These are phyloP conservation scores for Malassezia obtusa DNA, from an alignment of 1,284 basidiomycete genomes.

Conservation along the genomic window DNA sequence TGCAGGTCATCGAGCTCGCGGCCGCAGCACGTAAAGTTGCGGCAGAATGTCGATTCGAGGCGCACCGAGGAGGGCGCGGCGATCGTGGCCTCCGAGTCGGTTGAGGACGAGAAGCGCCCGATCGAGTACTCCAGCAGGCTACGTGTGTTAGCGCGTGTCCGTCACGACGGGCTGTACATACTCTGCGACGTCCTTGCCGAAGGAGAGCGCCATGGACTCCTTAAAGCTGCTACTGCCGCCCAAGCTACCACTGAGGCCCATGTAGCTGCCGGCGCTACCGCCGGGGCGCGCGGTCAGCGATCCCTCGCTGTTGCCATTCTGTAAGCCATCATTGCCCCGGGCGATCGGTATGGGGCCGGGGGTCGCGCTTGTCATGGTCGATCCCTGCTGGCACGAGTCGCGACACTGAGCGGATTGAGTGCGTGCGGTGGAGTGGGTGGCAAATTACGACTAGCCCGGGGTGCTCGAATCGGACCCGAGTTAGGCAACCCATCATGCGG, in stretches of 20 bases:
- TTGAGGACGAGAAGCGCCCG: slow-evolving; percentile 36
- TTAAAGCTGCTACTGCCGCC: slow-evolving; percentile 33
- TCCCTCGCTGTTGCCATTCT: not conserved
- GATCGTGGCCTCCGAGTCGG: slow-evolving; percentile 40
- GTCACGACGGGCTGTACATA: slow-evolving; percentile 16
- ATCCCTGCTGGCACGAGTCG: not conserved
- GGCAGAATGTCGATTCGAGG: slow-evolving; percentile 45
- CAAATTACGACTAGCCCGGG: not conserved
- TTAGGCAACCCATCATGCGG: not conserved
- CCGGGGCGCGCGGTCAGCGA: not conserved
- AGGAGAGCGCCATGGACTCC: slow-evolving; percentile 41
- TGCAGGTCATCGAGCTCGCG: slow-evolving; percentile 42
- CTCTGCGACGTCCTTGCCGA: slow-evolving; percentile 43
- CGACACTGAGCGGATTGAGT: not conserved
- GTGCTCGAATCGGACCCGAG: not conserved
- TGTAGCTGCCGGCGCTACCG: slow-evolving; percentile 6
- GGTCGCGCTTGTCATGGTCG: slow-evolving; percentile 12
- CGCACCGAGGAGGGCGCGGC: slow-evolving; percentile 36
- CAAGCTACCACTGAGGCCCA: slow-evolving; percentile 10
- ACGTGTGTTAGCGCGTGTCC: not conserved
- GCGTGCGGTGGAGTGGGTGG: slow-evolving; percentile 2
- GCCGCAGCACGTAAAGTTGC: slow-evolving; percentile 46
- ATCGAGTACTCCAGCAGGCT: slow-evolving; percentile 47
- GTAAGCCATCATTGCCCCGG: slow-evolving; percentile 1
- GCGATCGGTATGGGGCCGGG: slow-evolving; percentile 16